Percentiles rank a stretch among this genome's conserved stretches.
Evolutionary conservation across 371 early-diverging fungal species (phyloP).

Genomic region (Rhizopus sp.): DNA sequence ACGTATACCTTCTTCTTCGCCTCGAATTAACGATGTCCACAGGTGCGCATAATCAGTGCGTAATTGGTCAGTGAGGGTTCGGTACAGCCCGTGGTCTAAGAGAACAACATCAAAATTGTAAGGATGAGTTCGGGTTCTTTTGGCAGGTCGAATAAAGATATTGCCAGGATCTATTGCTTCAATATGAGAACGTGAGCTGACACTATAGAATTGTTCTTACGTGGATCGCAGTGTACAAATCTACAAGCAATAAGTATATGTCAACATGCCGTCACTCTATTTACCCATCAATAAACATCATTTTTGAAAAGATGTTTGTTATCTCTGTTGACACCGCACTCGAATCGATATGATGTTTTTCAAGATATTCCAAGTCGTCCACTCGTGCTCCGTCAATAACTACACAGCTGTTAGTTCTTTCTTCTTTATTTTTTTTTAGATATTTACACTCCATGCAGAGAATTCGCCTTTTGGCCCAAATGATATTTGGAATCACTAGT

Average conservation of each 20-base stretch:
- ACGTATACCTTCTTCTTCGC: conserved; percentile 69
- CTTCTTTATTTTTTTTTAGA: not conserved
- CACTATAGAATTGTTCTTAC: conserved; percentile 26
- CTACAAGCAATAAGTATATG: conserved; percentile 14
- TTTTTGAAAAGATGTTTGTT: conserved; percentile 77
- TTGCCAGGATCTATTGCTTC: conserved; percentile 65
- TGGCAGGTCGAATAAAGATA: conserved; percentile 68
- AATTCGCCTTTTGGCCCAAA: conserved; percentile 65
- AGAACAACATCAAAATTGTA: conserved; percentile 87
- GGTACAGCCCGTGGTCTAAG: conserved; percentile 94
- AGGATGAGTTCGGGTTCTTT: conserved; percentile 45
- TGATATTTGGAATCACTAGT: conserved; percentile 67
- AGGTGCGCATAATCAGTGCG: conserved; percentile 86
- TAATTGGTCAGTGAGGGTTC: conserved; percentile 72
- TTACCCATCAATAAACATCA: conserved; percentile 89
- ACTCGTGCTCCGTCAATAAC: conserved; percentile 74
- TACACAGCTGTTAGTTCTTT: conserved; percentile 9
- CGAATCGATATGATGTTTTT: conserved; percentile 69
- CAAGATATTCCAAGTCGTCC: conserved; percentile 74
- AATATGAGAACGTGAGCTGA: not conserved
- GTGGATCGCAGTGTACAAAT: conserved; percentile 83
- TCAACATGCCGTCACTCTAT: not conserved
- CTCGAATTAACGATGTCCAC: conserved; percentile 84
- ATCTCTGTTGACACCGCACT: conserved; percentile 74
- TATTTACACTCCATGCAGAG: conserved; percentile 79